phyloP scores from a whole-genome alignment of 116 monocot genomes.

The Dioscorea cayenensis region DNA sequence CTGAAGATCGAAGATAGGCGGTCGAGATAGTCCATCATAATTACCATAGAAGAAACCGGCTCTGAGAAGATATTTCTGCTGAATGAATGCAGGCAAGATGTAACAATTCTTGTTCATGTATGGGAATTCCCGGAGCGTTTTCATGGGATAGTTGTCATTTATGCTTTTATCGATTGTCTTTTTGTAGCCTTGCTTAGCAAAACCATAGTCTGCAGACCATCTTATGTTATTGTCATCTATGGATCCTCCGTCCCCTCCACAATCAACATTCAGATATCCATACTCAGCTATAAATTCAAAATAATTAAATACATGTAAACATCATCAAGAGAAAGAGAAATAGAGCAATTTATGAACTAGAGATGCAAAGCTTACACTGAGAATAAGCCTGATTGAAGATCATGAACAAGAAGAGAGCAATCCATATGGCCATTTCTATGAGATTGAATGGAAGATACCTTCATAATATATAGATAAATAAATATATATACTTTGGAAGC shows the following conservation, averaged over 20 bases:
- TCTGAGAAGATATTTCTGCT: not conserved
- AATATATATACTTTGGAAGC: no score
- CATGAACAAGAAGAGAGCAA: not conserved
- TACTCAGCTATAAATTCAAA: not conserved
- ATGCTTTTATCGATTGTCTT: not conserved
- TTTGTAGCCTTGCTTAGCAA: not conserved
- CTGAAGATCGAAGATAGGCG: not conserved
- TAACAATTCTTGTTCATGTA: not conserved
- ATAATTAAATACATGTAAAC: not conserved
- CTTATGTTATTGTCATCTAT: not conserved
- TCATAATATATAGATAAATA: no score
- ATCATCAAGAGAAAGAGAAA: not conserved
- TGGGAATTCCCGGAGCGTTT: not conserved
- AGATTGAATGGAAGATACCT: no score
- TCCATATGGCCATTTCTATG: not conserved
- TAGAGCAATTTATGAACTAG: not conserved
- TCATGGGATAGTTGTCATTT: not conserved
- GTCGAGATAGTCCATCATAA: not conserved
- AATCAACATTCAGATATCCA: conserved; percentile 1
- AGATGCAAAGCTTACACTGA: not conserved
- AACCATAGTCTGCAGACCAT: not conserved
- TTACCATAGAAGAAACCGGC: conserved; percentile 7
- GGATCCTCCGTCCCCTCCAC: not conserved
- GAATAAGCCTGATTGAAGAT: not conserved
- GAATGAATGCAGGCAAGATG: not conserved